Conservation (phyloP, 2,329 filamentous ascomycete species). For the Blastomyces percursus region DNA sequence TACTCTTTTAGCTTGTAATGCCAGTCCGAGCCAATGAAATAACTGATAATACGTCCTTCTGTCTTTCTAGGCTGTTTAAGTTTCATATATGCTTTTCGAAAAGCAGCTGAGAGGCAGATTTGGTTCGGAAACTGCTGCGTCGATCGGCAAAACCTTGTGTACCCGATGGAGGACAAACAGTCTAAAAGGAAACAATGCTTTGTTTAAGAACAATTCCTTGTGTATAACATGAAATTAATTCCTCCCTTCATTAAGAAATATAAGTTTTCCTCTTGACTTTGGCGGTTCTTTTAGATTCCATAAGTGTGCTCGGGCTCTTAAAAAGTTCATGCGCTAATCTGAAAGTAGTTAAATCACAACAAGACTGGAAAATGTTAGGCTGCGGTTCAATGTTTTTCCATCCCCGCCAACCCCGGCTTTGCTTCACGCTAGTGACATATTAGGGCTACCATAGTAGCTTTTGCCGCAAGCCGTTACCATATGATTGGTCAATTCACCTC, state of each 20-base stretch:
- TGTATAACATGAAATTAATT: background rate
- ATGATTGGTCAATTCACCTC: background rate
- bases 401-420: background rate
- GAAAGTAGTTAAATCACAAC: background rate
- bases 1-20: background rate
- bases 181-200: background rate
- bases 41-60: background rate
- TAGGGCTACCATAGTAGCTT: background rate
- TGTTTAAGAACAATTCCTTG: background rate
- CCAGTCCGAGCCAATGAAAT: background rate
- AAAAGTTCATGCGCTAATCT: background rate
- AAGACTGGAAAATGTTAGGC: background rate
- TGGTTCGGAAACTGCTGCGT: background rate
- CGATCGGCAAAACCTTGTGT: background rate
- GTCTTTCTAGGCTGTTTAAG: background rate
- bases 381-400: background rate
- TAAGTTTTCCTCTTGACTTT: background rate
- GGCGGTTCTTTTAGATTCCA: too few relatives aligned
- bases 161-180: background rate
- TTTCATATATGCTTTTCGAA: background rate
- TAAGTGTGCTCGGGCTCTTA: background rate
- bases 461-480: too few relatives aligned
- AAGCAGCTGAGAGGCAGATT: background rate
- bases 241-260: background rate
- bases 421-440: background rate